A percentile compares a stretch with the other conserved stretches of the same genome.
Conservation (phyloP, 225 moss, liverwort and hornwort genomes). For the Ulota crispa region DNA sequence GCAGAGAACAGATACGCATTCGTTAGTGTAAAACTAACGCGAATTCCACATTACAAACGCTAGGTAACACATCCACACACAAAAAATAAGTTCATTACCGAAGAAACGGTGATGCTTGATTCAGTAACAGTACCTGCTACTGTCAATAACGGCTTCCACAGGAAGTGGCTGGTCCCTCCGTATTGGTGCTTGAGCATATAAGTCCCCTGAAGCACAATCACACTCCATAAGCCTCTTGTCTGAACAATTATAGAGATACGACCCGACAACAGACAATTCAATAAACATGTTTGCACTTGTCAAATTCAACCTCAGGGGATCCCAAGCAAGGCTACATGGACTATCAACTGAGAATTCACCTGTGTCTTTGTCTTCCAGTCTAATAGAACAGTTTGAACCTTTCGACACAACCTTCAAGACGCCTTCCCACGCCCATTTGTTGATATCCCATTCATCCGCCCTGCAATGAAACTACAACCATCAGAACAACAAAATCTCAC, state of each 20-base stretch:
- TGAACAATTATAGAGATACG: neutral
- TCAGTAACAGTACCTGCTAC: slow-evolving; percentile 70
- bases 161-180: slow-evolving; percentile 85
- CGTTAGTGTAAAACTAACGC: slow-evolving; percentile 20
- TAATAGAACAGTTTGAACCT: slow-evolving; percentile 86
- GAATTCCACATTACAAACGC: neutral
- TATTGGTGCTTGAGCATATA: slow-evolving; percentile 89
- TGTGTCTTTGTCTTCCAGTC: slow-evolving; percentile 81
- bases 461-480: slow-evolving; percentile 42
- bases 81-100: neutral
- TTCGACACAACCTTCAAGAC: slow-evolving; percentile 85
- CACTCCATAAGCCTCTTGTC: neutral
- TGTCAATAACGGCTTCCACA: slow-evolving; percentile 95
- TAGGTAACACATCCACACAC: neutral
- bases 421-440: slow-evolving; percentile 99
- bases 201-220: slow-evolving; percentile 62
- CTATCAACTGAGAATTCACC: slow-evolving; percentile 41
- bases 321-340: neutral
- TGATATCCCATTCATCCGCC: slow-evolving; percentile 99
- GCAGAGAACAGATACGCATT: slow-evolving; percentile 36
- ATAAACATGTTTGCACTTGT: neutral
- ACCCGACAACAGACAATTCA: neutral
- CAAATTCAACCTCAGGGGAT: neutral
- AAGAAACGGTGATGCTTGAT: neutral
- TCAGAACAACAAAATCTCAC: neutral